Evolutionary conservation across 768 basidiomycete species (phyloP).

Genomic region (Calocera viscosa): DNA sequence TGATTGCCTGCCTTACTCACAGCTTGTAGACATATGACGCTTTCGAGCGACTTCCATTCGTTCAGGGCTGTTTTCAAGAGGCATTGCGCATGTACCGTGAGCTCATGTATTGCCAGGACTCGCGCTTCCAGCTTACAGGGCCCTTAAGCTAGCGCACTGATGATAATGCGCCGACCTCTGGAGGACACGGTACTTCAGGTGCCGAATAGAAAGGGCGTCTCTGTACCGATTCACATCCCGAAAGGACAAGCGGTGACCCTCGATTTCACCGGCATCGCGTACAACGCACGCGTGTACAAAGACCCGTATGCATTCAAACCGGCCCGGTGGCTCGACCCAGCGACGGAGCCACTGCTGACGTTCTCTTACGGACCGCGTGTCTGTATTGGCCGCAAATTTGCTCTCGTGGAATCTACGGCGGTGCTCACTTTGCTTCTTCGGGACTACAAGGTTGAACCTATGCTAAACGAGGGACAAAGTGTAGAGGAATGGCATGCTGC

Average conservation of each 20-base stretch:
- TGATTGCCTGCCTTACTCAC: conserved; percentile 8
- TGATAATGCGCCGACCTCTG: conserved; percentile 25
- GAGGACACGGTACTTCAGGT: conserved; percentile 22
- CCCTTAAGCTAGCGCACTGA: conserved; percentile 23
- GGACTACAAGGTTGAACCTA: conserved; percentile 42
- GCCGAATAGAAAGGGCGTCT: conserved; percentile 15
- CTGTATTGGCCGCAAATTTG: conserved; percentile 47
- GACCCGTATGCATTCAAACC: conserved; percentile 39
- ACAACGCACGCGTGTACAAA: conserved; percentile 40
- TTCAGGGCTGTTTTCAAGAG: conserved; percentile 23
- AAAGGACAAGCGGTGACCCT: conserved; percentile 10
- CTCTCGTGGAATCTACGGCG: conserved; percentile 39
- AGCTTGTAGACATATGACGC: conserved; percentile 18
- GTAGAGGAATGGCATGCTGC: conserved; percentile 17
- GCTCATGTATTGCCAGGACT: conserved; percentile 9
- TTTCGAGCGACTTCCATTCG: conserved; percentile 24
- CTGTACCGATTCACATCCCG: conserved; percentile 18
- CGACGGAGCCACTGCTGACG: conserved; percentile 11
- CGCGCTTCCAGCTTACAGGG: not conserved
- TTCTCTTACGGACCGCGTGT: conserved; percentile 35
- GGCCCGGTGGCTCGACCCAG: conserved; percentile 38
- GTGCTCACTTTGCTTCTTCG: conserved; percentile 42
- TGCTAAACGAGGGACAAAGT: conserved; percentile 32
- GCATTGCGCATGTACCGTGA: conserved; percentile 28
- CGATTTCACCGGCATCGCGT: conserved; percentile 28